Conservation (phyloP, 257 asterid genomes). For the Solanum lignicaule region DNA sequence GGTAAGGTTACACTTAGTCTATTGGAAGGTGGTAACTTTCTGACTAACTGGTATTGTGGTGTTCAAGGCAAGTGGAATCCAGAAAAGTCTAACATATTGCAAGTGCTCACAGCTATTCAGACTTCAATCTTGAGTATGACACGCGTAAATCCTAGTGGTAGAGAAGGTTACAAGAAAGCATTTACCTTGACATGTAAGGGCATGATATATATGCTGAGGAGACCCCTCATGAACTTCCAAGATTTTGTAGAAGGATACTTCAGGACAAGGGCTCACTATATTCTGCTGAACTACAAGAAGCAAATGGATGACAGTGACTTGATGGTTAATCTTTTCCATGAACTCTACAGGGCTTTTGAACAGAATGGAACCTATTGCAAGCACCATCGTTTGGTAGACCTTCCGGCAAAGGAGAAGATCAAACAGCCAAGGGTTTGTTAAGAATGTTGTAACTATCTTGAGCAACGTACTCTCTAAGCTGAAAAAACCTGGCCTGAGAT, state of each 20-base stretch:
- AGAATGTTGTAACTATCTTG: background rate
- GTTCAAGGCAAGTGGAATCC: background rate
- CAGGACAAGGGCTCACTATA: conserved; percentile 21
- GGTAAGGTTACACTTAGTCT: conserved; percentile 5
- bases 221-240: conserved; percentile 12
- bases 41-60: background rate
- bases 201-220: conserved; percentile 12
- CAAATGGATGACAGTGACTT: background rate
- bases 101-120: conserved; percentile 12
- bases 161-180: background rate
- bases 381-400: conserved; percentile 9
- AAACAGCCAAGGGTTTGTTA: background rate
- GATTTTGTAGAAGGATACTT: conserved; percentile 28
- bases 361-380: conserved; percentile 24
- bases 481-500: background rate
- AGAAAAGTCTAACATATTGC: conserved; percentile 1
- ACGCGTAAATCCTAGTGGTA: background rate
- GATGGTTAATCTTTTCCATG: conserved; percentile 12
- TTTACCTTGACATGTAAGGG: conserved; percentile 8
- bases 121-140: background rate
- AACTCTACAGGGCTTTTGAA: conserved; percentile 13
- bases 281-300: conserved; percentile 17
- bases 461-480: background rate
- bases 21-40: background rate
- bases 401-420: background rate